Conservation (phyloP, 805 yeast species). For the Candida sonorensis region DNA sequence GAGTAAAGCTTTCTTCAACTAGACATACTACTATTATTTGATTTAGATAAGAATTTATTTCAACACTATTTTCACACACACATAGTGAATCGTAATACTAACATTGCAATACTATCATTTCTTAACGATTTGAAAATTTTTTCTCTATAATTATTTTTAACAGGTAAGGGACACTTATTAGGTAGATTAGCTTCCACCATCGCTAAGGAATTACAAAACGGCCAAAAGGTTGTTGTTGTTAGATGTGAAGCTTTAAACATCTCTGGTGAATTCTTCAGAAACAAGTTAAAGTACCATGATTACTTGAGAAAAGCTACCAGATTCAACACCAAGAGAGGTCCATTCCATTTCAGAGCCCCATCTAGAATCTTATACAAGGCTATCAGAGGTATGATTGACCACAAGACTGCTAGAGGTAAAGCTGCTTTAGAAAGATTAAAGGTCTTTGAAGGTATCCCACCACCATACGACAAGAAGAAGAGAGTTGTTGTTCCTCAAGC, state of each 20-base stretch:
- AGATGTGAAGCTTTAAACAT: conserved; percentile 98
- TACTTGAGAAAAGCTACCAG: conserved; percentile 99
- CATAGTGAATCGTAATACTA: not conserved
- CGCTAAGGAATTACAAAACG: conserved; percentile 97
- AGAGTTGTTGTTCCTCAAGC: conserved; percentile 99
- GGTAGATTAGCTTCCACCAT: conserved; percentile 99
- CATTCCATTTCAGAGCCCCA: conserved; percentile 99
- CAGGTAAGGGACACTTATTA: conserved; percentile 96
- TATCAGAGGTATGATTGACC: conserved; percentile 98
- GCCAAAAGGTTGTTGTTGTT: conserved; percentile 96
- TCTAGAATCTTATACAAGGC: conserved; percentile 99
- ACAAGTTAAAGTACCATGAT: conserved; percentile 99
- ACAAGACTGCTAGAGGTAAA: conserved; percentile 99
- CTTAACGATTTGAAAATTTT: not conserved
- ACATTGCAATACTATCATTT: not conserved
- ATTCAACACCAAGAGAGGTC: conserved; percentile 98
- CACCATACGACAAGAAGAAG: conserved; percentile 99
- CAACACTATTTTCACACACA: no score
- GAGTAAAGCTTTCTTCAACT: no score
- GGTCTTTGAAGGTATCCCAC: conserved; percentile 99
- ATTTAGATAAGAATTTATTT: no score
- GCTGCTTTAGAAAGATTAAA: conserved; percentile 99
- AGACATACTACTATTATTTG: no score
- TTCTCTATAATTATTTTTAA: conserved; percentile 3
- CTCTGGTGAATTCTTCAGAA: conserved; percentile 99